Percentiles rank a stretch among this genome's conserved stretches.
phyloP scores from a whole-genome alignment of 768 basidiomycete genomes.

The Lentinula raphanica region DNA sequence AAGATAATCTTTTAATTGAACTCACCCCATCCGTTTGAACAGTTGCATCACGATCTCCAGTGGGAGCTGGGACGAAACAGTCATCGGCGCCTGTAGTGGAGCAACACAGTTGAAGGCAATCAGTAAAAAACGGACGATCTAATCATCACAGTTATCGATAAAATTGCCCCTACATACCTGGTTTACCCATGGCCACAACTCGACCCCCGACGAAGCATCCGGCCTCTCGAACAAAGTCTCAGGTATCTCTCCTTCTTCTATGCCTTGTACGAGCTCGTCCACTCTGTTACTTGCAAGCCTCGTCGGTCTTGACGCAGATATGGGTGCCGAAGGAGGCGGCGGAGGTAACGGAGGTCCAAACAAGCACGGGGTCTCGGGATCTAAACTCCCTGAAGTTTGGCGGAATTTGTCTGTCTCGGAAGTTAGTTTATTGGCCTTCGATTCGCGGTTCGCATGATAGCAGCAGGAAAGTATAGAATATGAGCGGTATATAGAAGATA shows the following conservation, averaged over 20 bases:
- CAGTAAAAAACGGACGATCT: too few relatives aligned
- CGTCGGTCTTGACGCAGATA: slow-evolving; percentile 2
- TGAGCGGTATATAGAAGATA: background rate
- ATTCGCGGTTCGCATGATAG: background rate
- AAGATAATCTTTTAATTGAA: slow-evolving; percentile 8
- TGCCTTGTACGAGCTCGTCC: background rate
- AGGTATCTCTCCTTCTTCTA: slow-evolving; percentile 60
- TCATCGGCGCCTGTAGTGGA: slow-evolving; percentile 76
- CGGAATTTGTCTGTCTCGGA: background rate
- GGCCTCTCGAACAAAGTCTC: slow-evolving; percentile 60
- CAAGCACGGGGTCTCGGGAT: background rate
- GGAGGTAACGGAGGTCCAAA: slow-evolving; percentile 3
- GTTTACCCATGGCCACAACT: slow-evolving; percentile 90
- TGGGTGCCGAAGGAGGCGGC: background rate
- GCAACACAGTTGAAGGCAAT: background rate
- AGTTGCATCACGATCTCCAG: slow-evolving; percentile 97
- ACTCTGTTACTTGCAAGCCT: slow-evolving; percentile 1
- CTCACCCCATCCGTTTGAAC: slow-evolving; percentile 97
- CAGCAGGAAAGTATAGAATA: too few relatives aligned
- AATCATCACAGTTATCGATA: too few relatives aligned
- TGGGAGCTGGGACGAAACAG: slow-evolving; percentile 86
- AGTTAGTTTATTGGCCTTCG: background rate
- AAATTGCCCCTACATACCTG: slow-evolving; percentile 53
- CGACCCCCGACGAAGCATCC: slow-evolving; percentile 50
- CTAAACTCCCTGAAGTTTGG: background rate